phyloP scores from a whole-genome alignment of 805 yeast species.

The Yamadazyma takamatsuzukensis region DNA sequence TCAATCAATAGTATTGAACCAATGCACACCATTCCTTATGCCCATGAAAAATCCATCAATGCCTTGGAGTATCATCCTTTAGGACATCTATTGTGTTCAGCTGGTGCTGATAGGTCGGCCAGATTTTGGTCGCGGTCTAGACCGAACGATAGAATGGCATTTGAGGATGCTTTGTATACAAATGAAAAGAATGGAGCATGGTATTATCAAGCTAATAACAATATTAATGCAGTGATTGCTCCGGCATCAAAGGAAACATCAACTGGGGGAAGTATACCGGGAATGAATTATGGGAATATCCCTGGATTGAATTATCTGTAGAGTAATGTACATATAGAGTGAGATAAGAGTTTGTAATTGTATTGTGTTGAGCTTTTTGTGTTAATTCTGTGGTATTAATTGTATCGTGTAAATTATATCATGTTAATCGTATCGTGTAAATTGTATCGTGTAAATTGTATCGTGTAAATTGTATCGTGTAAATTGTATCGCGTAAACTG shows the following conservation, averaged over 20 bases:
- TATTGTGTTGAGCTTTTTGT: too few species aligned
- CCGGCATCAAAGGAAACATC: slow-evolving; percentile 13
- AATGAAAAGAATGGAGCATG: slow-evolving; percentile 45
- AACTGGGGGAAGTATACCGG: slow-evolving; percentile 1
- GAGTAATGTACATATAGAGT: slow-evolving; percentile 3
- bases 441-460: too few species aligned
- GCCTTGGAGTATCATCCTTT: slow-evolving; percentile 89
- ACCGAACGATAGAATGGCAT: slow-evolving; percentile 83
- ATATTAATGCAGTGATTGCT: slow-evolving; percentile 38
- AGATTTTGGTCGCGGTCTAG: slow-evolving; percentile 93
- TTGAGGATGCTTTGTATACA: slow-evolving; percentile 77
- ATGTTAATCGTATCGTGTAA: too few species aligned
- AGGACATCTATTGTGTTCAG: slow-evolving; percentile 88
- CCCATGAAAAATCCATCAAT: slow-evolving; percentile 92
- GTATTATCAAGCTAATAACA: slow-evolving; percentile 45
- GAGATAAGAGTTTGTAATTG: too few species aligned
- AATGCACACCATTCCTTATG: slow-evolving; percentile 73
- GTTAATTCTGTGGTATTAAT: too few species aligned
- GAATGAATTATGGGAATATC: slow-evolving; percentile 11
- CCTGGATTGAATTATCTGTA: slow-evolving; percentile 25
- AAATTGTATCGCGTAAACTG: too few species aligned
- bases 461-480: too few species aligned
- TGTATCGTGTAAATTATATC: too few species aligned
- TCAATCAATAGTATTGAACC: slow-evolving; percentile 28
- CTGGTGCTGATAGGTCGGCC: slow-evolving; percentile 90